These are phyloP conservation scores for Peniophora sp. DNA, from an alignment of 1,284 basidiomycete genomes.

Conservation along the genomic window DNA sequence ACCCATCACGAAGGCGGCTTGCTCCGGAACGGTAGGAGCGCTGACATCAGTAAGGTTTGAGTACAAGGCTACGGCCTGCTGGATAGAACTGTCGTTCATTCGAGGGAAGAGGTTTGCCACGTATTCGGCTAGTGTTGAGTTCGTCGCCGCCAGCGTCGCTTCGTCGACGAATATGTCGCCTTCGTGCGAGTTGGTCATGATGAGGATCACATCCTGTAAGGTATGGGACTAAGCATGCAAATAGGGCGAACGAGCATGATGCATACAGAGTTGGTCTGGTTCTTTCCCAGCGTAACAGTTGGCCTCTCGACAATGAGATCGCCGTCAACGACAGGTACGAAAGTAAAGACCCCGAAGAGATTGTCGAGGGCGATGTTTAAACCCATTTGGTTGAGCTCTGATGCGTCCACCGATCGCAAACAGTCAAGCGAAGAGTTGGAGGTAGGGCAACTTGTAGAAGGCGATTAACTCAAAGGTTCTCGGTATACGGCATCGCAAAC, in stretches of 20 bases:
- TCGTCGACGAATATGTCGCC: slow-evolving; percentile 30
- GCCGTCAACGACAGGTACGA: slow-evolving; percentile 38
- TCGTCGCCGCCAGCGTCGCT: slow-evolving; percentile 11
- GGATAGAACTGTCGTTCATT: slow-evolving; percentile 17
- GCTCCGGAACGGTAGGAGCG: slow-evolving; percentile 9
- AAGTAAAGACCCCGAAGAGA: slow-evolving; percentile 33
- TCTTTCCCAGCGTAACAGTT: slow-evolving; percentile 23
- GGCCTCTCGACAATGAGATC: slow-evolving; percentile 35
- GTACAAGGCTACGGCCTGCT: slow-evolving; percentile 21
- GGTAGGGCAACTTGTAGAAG: no score
- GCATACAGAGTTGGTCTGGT: background rate
- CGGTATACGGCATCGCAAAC: no score
- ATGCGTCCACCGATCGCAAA: slow-evolving; percentile 22
- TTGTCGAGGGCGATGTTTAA: slow-evolving; percentile 21
- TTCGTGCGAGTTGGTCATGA: slow-evolving; percentile 4
- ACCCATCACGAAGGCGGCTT: slow-evolving; percentile 30
- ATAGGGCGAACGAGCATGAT: no score
- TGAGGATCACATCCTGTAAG: slow-evolving; percentile 1
- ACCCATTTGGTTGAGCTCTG: slow-evolving; percentile 26
- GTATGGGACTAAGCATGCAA: background rate
- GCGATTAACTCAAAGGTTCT: no score
- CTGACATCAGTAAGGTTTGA: background rate
- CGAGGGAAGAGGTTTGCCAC: slow-evolving; percentile 29
- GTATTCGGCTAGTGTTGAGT: slow-evolving; percentile 23
- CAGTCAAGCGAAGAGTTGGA: background rate